A percentile compares a stretch with the other conserved stretches of the same genome.
These are phyloP conservation scores for Davidsoniella neocaledoniae DNA, from an alignment of 2,329 filamentous ascomycete genomes.

Conservation along the genomic window DNA sequence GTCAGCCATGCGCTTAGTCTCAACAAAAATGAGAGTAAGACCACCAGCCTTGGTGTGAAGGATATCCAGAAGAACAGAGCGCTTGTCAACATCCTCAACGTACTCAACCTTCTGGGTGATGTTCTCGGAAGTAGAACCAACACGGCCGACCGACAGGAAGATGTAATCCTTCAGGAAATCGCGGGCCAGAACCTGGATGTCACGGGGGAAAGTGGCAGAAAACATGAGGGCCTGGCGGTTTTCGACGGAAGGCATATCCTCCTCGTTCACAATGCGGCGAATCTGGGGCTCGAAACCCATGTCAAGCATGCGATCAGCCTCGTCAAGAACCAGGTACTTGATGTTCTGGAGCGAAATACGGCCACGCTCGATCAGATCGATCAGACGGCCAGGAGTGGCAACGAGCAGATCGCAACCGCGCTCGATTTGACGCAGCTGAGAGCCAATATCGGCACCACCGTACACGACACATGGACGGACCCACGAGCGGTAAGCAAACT, in stretches of 20 bases:
- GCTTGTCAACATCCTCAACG: constrained; percentile 92
- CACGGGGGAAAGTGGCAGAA: constrained; percentile 94
- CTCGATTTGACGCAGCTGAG: constrained; percentile 95
- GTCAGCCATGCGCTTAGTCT: constrained; percentile 99
- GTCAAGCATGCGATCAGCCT: constrained; percentile 99
- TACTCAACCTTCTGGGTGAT: constrained; percentile 99
- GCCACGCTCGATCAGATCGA: constrained; percentile 95
- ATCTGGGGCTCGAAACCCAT: constrained; percentile 99
- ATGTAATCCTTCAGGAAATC: constrained; percentile 99
- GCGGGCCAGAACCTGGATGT: constrained; percentile 97
- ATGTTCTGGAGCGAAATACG: constrained; percentile 96
- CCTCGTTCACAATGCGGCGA: constrained; percentile 91
- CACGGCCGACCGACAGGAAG: constrained; percentile 95
- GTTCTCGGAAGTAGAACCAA: constrained; percentile 99
- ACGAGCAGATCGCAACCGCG: constrained; percentile 92
- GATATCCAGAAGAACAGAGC: constrained; percentile 91
- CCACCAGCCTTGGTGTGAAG: constrained; percentile 83
- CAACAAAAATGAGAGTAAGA: constrained; percentile 92
- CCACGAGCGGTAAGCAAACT: constrained; percentile 98
- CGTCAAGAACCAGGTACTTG: constrained; percentile 96
- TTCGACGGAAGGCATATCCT: constrained; percentile 82
- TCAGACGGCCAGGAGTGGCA: constrained; percentile 89
- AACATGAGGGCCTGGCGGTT: constrained; percentile 98
- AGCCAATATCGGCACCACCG: constrained; percentile 96
- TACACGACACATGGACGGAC: constrained; percentile 97